Evolutionary conservation across 257 asterid genomes (phyloP).

Genomic region (Solanum bulbocastanum): DNA sequence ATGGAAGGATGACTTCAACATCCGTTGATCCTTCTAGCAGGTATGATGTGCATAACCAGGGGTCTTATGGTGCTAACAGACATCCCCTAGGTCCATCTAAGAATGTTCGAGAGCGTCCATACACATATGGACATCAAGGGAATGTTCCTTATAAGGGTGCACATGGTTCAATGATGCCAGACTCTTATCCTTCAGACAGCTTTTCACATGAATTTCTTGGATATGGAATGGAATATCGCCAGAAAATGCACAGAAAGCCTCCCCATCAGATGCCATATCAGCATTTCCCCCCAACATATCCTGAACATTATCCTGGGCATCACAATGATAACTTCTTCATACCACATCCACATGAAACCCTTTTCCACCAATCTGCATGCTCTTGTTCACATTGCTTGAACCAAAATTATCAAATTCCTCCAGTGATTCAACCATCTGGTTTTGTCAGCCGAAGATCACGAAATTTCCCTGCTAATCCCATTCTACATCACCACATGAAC

Average conservation of each 20-base stretch:
- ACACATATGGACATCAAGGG: slow-evolving; percentile 23
- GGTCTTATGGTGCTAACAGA: slow-evolving; percentile 28
- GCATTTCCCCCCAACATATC: slow-evolving; percentile 32
- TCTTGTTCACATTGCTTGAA: slow-evolving; percentile 61
- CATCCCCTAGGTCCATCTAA: slow-evolving; percentile 29
- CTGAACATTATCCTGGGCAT: slow-evolving; percentile 41
- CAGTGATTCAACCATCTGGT: slow-evolving; percentile 33
- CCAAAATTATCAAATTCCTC: slow-evolving; percentile 44
- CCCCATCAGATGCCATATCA: slow-evolving; percentile 31
- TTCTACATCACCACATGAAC: slow-evolving; percentile 18
- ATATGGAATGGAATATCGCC: slow-evolving; percentile 26
- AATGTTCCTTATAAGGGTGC: slow-evolving; percentile 28
- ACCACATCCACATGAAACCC: slow-evolving; percentile 56
- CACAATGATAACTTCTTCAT: slow-evolving; percentile 36
- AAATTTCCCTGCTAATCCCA: slow-evolving; percentile 25
- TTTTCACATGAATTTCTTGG: slow-evolving; percentile 30
- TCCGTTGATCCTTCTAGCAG: slow-evolving; percentile 36
- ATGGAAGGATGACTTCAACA: slow-evolving; percentile 26
- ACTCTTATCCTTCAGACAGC: slow-evolving; percentile 36
- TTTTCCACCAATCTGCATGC: slow-evolving; percentile 74
- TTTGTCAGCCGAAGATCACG: slow-evolving; percentile 30
- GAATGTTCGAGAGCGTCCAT: slow-evolving; percentile 22
- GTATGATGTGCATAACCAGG: slow-evolving; percentile 31
- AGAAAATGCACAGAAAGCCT: slow-evolving; percentile 41
- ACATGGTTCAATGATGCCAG: slow-evolving; percentile 27